These are phyloP conservation scores for Ampelocalamus luodianensis DNA, from an alignment of 176 grass and related monocot species.

Conservation along the genomic window DNA sequence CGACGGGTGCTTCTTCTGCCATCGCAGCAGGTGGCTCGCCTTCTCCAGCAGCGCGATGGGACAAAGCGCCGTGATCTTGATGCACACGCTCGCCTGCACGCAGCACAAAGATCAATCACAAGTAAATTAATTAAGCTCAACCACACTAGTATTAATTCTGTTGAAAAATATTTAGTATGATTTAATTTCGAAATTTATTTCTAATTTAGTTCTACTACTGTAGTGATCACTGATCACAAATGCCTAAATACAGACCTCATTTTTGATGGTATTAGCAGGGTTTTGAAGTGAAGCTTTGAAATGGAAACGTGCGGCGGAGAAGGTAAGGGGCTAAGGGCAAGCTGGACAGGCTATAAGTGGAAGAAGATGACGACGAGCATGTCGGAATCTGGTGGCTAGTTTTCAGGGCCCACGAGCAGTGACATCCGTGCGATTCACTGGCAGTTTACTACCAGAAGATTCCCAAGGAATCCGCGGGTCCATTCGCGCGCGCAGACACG, in stretches of 20 bases:
- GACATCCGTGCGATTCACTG: constrained; percentile 50
- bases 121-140: neutral
- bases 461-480: constrained; percentile 64
- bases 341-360: constrained; percentile 22
- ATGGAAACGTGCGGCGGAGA: constrained; percentile 43
- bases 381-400: constrained; percentile 5
- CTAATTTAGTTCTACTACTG: neutral
- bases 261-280: neutral
- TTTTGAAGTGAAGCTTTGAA: constrained; percentile 21
- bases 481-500: neutral
- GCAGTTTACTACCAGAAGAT: constrained; percentile 45
- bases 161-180: neutral
- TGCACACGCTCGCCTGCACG: constrained; percentile 81
- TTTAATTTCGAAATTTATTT: neutral
- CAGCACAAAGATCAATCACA: neutral
- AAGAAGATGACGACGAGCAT: constrained; percentile 6
- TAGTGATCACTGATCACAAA: neutral
- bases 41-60: constrained; percentile 80
- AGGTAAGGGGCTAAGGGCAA: neutral
- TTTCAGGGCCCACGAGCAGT: constrained; percentile 49
- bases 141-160: neutral
- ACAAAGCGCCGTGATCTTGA: constrained; percentile 94
- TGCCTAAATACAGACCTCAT: constrained; percentile 27
- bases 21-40: constrained; percentile 78
- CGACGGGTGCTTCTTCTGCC: constrained; percentile 76